Percentiles rank a stretch among this genome's conserved stretches.
phyloP scores from a whole-genome alignment of 805 yeast species.

The Spathaspora girioi region DNA sequence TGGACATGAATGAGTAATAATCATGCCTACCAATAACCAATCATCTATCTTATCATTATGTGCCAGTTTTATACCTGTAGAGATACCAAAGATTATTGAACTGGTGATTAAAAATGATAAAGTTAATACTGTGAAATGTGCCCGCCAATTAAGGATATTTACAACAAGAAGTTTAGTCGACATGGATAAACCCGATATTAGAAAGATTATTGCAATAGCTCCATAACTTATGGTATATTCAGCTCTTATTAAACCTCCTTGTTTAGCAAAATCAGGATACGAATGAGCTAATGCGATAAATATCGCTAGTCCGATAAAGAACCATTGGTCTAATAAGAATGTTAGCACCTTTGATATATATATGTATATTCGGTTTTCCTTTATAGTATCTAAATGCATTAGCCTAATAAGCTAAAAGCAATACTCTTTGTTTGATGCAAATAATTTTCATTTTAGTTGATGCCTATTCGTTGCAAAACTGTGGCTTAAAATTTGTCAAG shows the following conservation, averaged over 20 bases:
- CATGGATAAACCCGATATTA: constrained; percentile 80
- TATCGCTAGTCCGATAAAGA: constrained; percentile 66
- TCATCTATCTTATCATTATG: constrained; percentile 55
- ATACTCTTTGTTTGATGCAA: too few relatives aligned
- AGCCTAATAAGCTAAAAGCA: too few relatives aligned
- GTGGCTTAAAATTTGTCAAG: too few relatives aligned
- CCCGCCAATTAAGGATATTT: constrained; percentile 78
- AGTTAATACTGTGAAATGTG: constrained; percentile 66
- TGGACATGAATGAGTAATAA: constrained; percentile 84
- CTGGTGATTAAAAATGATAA: constrained; percentile 71
- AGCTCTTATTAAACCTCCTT: constrained; percentile 72
- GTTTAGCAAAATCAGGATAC: constrained; percentile 80
- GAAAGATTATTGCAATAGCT: constrained; percentile 81
- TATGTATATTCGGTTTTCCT: constrained; percentile 9
- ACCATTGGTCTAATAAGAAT: constrained; percentile 59
- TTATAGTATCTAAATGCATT: constrained; percentile 5
- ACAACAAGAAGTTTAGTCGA: constrained; percentile 54
- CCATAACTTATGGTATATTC: constrained; percentile 80
- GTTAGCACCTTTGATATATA: constrained; percentile 12
- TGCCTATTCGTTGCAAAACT: too few relatives aligned
- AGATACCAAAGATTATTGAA: constrained; percentile 69
- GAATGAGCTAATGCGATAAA: constrained; percentile 72
- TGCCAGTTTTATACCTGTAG: constrained; percentile 61
- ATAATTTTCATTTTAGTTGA: too few relatives aligned
- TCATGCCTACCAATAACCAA: constrained; percentile 78